Conservation (phyloP, 1,284 basidiomycete species). For the Marasmius sp. region DNA sequence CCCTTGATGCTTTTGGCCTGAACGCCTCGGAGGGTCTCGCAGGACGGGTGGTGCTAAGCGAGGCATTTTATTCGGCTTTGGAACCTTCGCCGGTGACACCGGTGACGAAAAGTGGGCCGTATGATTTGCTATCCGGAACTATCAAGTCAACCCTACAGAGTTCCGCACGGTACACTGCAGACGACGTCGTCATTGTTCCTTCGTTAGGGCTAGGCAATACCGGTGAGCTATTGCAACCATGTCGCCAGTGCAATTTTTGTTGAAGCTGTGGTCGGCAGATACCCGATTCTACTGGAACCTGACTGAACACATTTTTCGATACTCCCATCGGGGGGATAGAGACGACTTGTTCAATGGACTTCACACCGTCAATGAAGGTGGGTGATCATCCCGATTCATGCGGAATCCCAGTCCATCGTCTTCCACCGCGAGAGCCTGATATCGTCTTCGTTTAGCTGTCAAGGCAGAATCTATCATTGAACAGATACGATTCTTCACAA, state of each 20-base stretch:
- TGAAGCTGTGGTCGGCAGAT: conserved; percentile 30
- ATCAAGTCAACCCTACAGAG: conserved; percentile 35
- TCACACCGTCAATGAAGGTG: conserved; percentile 56
- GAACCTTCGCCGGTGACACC: conserved; percentile 54
- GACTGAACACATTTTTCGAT: conserved; percentile 52
- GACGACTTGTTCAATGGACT: conserved; percentile 36
- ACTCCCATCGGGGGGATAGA: conserved; percentile 33
- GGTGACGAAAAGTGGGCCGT: conserved; percentile 34
- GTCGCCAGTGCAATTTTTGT: background rate
- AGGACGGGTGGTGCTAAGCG: conserved; percentile 30
- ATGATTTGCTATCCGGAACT: conserved; percentile 46
- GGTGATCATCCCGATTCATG: conserved; percentile 4
- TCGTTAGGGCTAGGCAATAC: conserved; percentile 40
- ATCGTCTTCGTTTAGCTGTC: conserved; percentile 21
- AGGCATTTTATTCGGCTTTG: conserved; percentile 38
- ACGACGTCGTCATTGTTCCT: conserved; percentile 26
- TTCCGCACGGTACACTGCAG: conserved; percentile 19
- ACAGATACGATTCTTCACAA: conserved; percentile 34
- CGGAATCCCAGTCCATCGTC: background rate
- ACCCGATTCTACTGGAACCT: conserved; percentile 52
- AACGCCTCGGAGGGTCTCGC: conserved; percentile 17
- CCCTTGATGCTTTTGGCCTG: conserved; percentile 40
- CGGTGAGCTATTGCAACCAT: conserved; percentile 17
- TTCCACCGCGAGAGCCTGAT: background rate
- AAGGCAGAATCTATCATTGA: conserved; percentile 33